Evolutionary conservation across 352 stramenopile species (phyloP), one percentile per base, ranked within the genome.

Genomic region (Plasmopara viticola): DNA sequence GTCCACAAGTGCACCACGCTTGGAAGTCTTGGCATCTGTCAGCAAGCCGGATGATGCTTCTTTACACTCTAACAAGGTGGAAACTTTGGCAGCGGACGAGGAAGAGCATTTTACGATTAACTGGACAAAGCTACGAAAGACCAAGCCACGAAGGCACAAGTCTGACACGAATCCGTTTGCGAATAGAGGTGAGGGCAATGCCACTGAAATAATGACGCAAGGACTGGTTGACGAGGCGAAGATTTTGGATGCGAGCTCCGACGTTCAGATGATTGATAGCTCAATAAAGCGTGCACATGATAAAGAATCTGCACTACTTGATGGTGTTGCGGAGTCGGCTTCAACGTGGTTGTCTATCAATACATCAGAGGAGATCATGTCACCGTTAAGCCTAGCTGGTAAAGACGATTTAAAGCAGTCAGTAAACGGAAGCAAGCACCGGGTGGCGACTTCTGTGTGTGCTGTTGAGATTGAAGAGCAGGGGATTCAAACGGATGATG

Each of bases 21-120:
- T 38, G 25, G 25, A 58, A n/a, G 33, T 13, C 40, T 51, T 40
- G 29, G 47, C 6, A 53, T 14, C 34, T 30, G 30, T 39, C 5
- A 44, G 9, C 10, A 39, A 5, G 41, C 5, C 10, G 14, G 37
- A 25, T 37, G 33, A 8, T 13, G 48, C 13, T 33, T 30, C 33
- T 4, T 49, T 18, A 0, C 40, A 41, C 20, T 51, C 48, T 42
- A 25, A 52, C 5, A 44, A 38, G 6, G 30, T 48, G 44, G 34
- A 12, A 9, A 12, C 28, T 2, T 38, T 44, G 15, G 55, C 66
- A 43, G 47, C 12, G 7, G 52, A 72, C 29, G 60, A 69, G 6
- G 70, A 76, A 8, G 70, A 78, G 31, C 56, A 68, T 0, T 74
- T 81, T 48, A 52, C 56, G 9, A 65, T 78, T 39, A 78, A 76